Percentiles rank a stretch among this genome's conserved stretches.
phyloP scores from a whole-genome alignment of 495 filamentous ascomycete genomes.

The Apodospora peruviana region DNA sequence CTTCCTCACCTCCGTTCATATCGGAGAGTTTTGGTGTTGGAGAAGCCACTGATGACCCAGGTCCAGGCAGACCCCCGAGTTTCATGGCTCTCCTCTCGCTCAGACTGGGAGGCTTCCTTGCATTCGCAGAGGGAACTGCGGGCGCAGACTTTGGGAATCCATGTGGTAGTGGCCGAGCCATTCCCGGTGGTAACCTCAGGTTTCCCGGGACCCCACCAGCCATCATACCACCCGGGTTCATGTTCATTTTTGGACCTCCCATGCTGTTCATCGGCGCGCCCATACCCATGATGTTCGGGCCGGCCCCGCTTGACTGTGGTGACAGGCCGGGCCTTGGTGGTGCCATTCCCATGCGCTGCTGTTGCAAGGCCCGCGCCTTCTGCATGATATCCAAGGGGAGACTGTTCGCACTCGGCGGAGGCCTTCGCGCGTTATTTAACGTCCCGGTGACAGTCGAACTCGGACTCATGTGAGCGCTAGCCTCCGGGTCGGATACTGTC shows the following conservation, averaged over 20 bases:
- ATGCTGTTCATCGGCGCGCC: constrained; percentile 4
- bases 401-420: constrained; percentile 38
- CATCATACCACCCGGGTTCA: constrained; percentile 3
- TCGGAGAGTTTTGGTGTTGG: constrained; percentile 28
- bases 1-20: constrained; percentile 14
- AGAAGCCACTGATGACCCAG: constrained; percentile 19
- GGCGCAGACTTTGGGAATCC: constrained; percentile 46
- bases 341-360: constrained; percentile 28
- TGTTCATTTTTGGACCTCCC: constrained; percentile 7
- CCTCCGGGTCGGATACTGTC: constrained; percentile 50
- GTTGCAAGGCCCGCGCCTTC: constrained; percentile 60
- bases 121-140: constrained; percentile 22
- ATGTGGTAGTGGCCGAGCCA: constrained; percentile 35
- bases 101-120: constrained; percentile 24
- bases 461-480: constrained; percentile 52
- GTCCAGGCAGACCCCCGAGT: constrained; percentile 30
- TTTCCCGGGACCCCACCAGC: constrained; percentile 33
- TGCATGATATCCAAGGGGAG: constrained; percentile 77
- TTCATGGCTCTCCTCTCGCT: constrained; percentile 38
- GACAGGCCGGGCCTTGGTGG: constrained; percentile 11
- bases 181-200: constrained; percentile 35
- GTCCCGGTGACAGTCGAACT: constrained; percentile 78
- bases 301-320: constrained; percentile 1
- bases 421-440: constrained; percentile 54
- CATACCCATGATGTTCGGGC: constrained; percentile 5